Percentiles rank a stretch among this genome's conserved stretches.
Evolutionary conservation across 768 basidiomycete species (phyloP).

Genomic region (Pisolithus sp.): DNA sequence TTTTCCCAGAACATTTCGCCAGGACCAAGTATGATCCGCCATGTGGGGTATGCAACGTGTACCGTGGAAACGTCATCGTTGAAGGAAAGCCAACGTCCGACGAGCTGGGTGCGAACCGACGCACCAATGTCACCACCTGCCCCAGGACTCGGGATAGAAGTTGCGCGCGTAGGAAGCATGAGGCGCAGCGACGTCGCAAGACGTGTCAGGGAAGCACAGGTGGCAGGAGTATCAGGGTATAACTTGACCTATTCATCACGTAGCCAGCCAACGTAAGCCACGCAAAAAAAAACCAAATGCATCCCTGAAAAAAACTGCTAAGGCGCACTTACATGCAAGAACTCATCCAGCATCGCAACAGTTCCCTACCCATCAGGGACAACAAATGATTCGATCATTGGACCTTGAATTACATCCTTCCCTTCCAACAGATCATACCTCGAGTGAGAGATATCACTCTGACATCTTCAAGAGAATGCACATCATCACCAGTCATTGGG

Average conservation of each 20-base stretch:
- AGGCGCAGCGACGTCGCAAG: conserved; percentile 46
- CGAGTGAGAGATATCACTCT: background rate
- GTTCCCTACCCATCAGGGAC: conserved; percentile 41
- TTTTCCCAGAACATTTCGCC: conserved; percentile 54
- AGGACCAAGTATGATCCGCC: conserved; percentile 53
- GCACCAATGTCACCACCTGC: conserved; percentile 16
- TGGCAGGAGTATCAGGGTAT: conserved; percentile 55
- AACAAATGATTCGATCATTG: conserved; percentile 52
- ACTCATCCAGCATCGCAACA: conserved; percentile 67
- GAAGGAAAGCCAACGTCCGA: conserved; percentile 50
- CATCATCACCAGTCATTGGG: conserved; percentile 71
- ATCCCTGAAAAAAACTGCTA: background rate
- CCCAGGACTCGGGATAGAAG: background rate
- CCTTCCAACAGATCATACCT: conserved; percentile 44
- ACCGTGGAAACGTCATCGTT: conserved; percentile 37
- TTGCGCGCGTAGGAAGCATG: conserved; percentile 42
- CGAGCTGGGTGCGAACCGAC: conserved; percentile 34
- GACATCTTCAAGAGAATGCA: conserved; percentile 18
- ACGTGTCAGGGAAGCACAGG: conserved; percentile 37
- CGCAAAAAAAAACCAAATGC: no score
- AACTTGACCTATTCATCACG: conserved; percentile 44
- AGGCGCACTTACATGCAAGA: conserved; percentile 52
- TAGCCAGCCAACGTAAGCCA: background rate
- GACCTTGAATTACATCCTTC: conserved; percentile 52
- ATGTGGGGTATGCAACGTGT: conserved; percentile 54